Evolutionary conservation across 1,139 yeast genomes (phyloP), one percentile per base, ranked within the genome.

Genomic region (Candida sanyaensis): DNA sequence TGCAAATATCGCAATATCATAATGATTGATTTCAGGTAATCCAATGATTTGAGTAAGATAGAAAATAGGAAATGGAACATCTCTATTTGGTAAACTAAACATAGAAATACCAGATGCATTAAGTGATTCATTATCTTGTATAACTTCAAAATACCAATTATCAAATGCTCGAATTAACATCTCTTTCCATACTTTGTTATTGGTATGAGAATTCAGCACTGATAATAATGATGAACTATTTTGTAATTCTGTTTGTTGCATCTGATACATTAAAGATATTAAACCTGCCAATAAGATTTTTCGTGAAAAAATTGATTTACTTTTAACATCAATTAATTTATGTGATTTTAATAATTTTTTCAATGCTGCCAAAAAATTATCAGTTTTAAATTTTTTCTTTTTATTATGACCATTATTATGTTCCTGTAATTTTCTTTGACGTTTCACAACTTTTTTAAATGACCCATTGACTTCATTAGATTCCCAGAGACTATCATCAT

Each of bases 1-100:
- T 6, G 92, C 86, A 62, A 75, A 85, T 7, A 87, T 84, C 46
- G 87, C 88, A 48, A 87, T 80, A 63, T 89, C 96, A 63, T 86
- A 84, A 53, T 88, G 90, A 49, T 87, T 83, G 31, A 87, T 76
- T 43, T 88, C 79, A 1, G 75, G 58, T 57, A 74, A 73, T 58
- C 89, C 81, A 31, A 84, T 80, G 21, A 89, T 81, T 60, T 87
- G 93, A 0, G 91, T 84, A 64, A 88, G 71, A 57, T 87, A 92
- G 63, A 83, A 85, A 47, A 83, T 77, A 0, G 84, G 78, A 49
- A 79, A 75, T 54, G 54, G 46, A 6, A 51, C 80, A 30, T 49
- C 41, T 10, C 28, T 42, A 17, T 41, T 44, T 2, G 49, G 43
- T 26, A 43, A 43, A 40, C 43, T 42, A 30, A 43, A 50, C 32